A percentile compares a stretch with the other conserved stretches of the same genome.
phyloP scores from a whole-genome alignment of 495 filamentous ascomycete genomes.

The Hypoxylon fuscum region DNA sequence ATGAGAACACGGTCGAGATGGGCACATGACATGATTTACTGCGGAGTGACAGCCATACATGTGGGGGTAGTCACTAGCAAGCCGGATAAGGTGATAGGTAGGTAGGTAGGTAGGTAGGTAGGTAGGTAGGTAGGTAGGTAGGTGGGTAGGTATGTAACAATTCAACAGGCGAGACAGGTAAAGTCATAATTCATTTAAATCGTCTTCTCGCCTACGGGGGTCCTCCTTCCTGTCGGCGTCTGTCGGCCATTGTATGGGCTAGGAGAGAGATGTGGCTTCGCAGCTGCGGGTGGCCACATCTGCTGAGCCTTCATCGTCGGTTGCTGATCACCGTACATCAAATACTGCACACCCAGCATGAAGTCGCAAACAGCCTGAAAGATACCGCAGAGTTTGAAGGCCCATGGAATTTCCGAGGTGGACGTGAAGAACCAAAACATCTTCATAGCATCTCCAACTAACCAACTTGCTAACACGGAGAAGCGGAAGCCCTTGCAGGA shows the following conservation, averaged over 20 bases:
- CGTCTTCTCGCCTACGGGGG: slow-evolving; percentile 50
- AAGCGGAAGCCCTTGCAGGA: slow-evolving; percentile 92
- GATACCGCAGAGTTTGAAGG: slow-evolving; percentile 91
- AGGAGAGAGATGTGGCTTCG: slow-evolving; percentile 22
- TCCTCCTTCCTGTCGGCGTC: slow-evolving; percentile 49
- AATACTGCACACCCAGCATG: slow-evolving; percentile 86
- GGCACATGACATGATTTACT: not conserved
- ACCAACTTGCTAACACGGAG: slow-evolving; percentile 86
- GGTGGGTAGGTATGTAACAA: too few species aligned
- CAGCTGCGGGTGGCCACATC: slow-evolving; percentile 33
- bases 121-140: too few species aligned
- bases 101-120: too few species aligned
- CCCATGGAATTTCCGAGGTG: slow-evolving; percentile 75
- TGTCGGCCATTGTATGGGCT: slow-evolving; percentile 40
- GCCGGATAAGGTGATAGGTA: slow-evolving; percentile 5
- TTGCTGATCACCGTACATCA: slow-evolving; percentile 74
- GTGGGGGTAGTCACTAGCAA: not conserved
- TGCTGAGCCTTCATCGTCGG: slow-evolving; percentile 40
- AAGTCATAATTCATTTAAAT: slow-evolving; percentile 25
- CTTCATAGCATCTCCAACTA: slow-evolving; percentile 93
- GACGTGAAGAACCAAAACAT: slow-evolving; percentile 91
- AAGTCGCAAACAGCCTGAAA: slow-evolving; percentile 90
- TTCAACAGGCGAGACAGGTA: not conserved
- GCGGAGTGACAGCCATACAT: not conserved
- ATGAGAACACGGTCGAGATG: too few species aligned